These are phyloP conservation scores for Podaxis sp. DNA, from an alignment of 768 basidiomycete species.

Conservation along the genomic window DNA sequence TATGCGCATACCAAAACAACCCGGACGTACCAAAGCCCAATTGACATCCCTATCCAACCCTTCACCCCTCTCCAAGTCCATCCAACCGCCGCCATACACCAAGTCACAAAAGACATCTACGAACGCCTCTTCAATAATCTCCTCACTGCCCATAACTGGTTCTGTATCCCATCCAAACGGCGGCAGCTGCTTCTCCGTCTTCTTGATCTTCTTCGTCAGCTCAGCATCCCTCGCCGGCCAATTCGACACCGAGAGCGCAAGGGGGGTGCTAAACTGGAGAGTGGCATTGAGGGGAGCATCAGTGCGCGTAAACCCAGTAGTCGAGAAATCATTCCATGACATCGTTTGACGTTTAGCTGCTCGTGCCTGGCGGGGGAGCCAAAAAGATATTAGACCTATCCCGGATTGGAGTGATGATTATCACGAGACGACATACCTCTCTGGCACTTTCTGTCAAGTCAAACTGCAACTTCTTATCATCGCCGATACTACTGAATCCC, in stretches of 20 bases:
- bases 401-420: constrained; percentile 1
- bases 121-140: constrained; percentile 88
- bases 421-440: constrained; percentile 36
- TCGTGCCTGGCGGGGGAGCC: constrained; percentile 44
- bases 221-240: constrained; percentile 79
- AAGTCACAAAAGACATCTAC: constrained; percentile 84
- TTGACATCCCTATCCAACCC: constrained; percentile 83
- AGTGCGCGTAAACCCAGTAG: constrained; percentile 75
- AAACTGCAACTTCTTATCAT: constrained; percentile 81
- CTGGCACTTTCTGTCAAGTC: constrained; percentile 90
- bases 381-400: not conserved
- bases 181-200: constrained; percentile 77
- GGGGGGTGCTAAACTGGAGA: constrained; percentile 69
- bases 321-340: constrained; percentile 88
- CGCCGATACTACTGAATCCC: constrained; percentile 66
- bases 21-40: constrained; percentile 77
- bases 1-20: not conserved
- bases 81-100: constrained; percentile 81
- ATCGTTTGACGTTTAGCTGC: constrained; percentile 78
- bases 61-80: constrained; percentile 73
- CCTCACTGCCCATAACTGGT: constrained; percentile 73
- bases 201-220: constrained; percentile 77
- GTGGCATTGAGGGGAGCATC: constrained; percentile 78
- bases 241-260: constrained; percentile 48
- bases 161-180: constrained; percentile 93